phyloP scores from a whole-genome alignment of 1,284 basidiomycete species.

The Cryptococcus amylolentus region DNA sequence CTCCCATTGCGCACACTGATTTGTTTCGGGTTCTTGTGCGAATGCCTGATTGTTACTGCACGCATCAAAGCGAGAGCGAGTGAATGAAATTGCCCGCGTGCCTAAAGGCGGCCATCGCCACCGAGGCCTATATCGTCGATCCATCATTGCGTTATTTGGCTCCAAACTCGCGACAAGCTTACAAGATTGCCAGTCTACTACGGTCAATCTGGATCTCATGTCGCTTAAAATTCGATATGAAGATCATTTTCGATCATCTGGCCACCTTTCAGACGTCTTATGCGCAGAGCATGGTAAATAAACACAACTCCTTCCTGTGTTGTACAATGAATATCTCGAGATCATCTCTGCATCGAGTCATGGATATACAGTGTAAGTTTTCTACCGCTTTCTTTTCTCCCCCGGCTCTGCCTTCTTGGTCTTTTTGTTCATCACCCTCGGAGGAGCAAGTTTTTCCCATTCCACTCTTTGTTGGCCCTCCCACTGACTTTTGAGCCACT shows the following conservation, averaged over 20 bases:
- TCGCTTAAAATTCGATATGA: not conserved
- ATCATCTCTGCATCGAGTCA: not conserved
- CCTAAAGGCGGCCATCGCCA: not conserved
- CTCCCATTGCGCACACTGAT: conserved; percentile 8
- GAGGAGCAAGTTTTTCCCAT: conserved; percentile 20
- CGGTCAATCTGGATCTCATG: not conserved
- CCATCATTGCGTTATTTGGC: not conserved
- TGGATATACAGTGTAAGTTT: not conserved
- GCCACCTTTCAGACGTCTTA: no score
- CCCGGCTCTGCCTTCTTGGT: conserved; percentile 10
- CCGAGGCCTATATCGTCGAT: not conserved
- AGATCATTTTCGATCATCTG: not conserved
- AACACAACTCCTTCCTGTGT: no score
- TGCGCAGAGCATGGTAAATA: no score
- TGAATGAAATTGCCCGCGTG: not conserved
- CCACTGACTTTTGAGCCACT: conserved; percentile 59
- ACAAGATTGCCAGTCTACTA: no score
- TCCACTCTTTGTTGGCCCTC: conserved; percentile 19
- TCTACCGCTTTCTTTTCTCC: conserved; percentile 25
- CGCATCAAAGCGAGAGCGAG: no score
- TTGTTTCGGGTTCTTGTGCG: no score
- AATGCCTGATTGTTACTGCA: no score
- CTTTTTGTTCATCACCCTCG: not conserved
- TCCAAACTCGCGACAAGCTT: no score
- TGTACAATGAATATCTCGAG: no score